phyloP scores from a whole-genome alignment of 129 eudicot species.

The Ambrosia trifida region DNA sequence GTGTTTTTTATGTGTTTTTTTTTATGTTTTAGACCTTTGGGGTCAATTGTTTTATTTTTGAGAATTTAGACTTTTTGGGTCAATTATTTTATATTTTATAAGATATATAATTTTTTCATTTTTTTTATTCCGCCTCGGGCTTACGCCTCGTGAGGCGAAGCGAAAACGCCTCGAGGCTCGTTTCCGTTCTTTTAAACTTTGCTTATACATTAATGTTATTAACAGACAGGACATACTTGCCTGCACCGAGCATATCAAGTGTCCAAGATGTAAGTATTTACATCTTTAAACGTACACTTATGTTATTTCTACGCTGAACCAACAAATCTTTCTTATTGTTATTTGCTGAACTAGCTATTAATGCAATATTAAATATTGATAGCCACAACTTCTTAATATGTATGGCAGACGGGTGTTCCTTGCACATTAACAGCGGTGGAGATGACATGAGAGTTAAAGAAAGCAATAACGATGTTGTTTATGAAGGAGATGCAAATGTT shows the following conservation, averaged over 20 bases:
- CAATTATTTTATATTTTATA: too few species aligned
- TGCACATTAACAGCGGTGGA: slow-evolving; percentile 38
- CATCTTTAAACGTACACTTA: not conserved
- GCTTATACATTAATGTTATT: slow-evolving; percentile 4
- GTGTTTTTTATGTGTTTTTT: too few species aligned
- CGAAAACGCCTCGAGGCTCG: too few species aligned
- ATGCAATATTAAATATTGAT: not conserved
- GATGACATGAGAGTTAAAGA: slow-evolving; percentile 12
- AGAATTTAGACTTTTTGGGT: too few species aligned
- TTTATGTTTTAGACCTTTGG: too few species aligned
- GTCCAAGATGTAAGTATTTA: slow-evolving; percentile 72
- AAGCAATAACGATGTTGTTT: slow-evolving; percentile 12
- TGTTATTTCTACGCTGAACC: not conserved
- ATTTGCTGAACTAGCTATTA: not conserved
- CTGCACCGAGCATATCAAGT: slow-evolving; percentile 46
- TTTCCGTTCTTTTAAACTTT: too few species aligned
- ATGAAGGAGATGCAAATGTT: slow-evolving; percentile 34
- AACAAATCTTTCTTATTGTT: not conserved
- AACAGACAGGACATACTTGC: slow-evolving; percentile 68
- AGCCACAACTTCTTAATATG: not conserved
- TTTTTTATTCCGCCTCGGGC: too few species aligned
- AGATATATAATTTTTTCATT: too few species aligned
- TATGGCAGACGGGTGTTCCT: slow-evolving; percentile 37
- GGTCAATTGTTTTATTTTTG: too few species aligned
- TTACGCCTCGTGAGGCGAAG: too few species aligned